phyloP scores from a whole-genome alignment of 1,284 basidiomycete species.

The Schizophyllum commune region DNA sequence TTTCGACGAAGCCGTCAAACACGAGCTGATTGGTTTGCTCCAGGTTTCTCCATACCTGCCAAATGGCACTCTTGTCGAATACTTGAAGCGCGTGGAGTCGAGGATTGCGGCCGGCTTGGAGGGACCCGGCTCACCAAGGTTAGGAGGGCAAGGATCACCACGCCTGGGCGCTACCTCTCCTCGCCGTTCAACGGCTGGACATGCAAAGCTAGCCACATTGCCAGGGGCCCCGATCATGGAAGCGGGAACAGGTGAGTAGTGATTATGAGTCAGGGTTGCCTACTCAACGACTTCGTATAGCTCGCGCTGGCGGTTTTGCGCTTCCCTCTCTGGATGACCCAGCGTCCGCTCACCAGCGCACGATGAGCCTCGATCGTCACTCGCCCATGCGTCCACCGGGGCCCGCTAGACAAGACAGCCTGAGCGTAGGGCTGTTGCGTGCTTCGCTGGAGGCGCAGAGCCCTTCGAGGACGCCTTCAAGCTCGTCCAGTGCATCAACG shows the following conservation, averaged over 20 bases:
- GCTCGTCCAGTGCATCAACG: background rate
- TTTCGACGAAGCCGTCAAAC: too few species aligned
- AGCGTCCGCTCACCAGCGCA: background rate
- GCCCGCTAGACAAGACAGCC: background rate
- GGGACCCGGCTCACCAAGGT: background rate
- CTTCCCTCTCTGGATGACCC: background rate
- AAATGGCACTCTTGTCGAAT: conserved; percentile 19
- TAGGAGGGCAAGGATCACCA: background rate
- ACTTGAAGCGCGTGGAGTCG: conserved; percentile 23
- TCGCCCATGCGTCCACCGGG: background rate
- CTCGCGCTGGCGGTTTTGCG: background rate
- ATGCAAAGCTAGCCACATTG: background rate
- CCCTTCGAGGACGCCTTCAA: background rate
- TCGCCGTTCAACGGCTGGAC: background rate
- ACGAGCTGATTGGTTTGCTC: background rate
- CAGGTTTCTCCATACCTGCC: background rate
- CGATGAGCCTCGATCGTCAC: background rate
- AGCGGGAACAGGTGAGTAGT: background rate
- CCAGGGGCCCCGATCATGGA: background rate
- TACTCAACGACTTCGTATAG: background rate
- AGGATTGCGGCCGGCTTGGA: background rate
- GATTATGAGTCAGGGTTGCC: background rate
- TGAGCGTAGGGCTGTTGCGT: background rate
- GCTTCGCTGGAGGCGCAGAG: background rate
- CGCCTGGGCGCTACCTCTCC: background rate